These are phyloP conservation scores for Myxozyma geophila DNA, from an alignment of 805 yeast genomes.

Conservation along the genomic window DNA sequence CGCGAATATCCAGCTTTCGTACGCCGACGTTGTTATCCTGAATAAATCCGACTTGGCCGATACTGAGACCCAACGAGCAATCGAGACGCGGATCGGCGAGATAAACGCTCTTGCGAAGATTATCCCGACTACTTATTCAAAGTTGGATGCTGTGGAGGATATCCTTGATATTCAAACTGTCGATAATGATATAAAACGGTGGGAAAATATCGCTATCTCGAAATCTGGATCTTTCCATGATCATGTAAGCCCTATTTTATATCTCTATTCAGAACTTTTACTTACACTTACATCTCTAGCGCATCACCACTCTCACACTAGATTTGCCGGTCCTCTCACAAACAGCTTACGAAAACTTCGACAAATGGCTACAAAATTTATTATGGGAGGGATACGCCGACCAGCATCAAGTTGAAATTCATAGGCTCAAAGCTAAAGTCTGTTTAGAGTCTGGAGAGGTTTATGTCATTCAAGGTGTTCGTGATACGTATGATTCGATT, in stretches of 20 bases:
- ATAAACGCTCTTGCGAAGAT: conserved; percentile 76
- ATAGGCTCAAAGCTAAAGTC: conserved; percentile 79
- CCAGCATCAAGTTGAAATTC: conserved; percentile 52
- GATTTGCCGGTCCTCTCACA: conserved; percentile 50
- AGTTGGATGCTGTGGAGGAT: conserved; percentile 59
- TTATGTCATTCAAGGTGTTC: conserved; percentile 84
- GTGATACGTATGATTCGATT: conserved; percentile 85
- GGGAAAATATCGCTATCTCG: conserved; percentile 25
- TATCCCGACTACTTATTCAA: conserved; percentile 71
- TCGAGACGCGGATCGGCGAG: conserved; percentile 50
- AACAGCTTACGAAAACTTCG: conserved; percentile 52
- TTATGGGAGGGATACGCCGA: conserved; percentile 71
- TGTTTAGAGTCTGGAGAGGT: conserved; percentile 50
- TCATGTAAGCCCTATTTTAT: conserved; percentile 22
- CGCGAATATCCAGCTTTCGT: conserved; percentile 86
- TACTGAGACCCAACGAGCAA: conserved; percentile 39
- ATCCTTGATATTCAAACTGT: conserved; percentile 83
- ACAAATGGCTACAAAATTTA: conserved; percentile 66
- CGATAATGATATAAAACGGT: conserved; percentile 47
- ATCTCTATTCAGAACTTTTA: conserved; percentile 2
- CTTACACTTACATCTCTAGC: conserved; percentile 39
- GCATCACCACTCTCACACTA: conserved; percentile 58
- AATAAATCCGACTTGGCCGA: conserved; percentile 72
- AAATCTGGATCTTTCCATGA: conserved; percentile 36
- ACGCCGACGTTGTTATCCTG: conserved; percentile 80